Evolutionary conservation across 495 filamentous ascomycete genomes (phyloP), one percentile per base, ranked within the genome.

Genomic region (Xylaria venustula): DNA sequence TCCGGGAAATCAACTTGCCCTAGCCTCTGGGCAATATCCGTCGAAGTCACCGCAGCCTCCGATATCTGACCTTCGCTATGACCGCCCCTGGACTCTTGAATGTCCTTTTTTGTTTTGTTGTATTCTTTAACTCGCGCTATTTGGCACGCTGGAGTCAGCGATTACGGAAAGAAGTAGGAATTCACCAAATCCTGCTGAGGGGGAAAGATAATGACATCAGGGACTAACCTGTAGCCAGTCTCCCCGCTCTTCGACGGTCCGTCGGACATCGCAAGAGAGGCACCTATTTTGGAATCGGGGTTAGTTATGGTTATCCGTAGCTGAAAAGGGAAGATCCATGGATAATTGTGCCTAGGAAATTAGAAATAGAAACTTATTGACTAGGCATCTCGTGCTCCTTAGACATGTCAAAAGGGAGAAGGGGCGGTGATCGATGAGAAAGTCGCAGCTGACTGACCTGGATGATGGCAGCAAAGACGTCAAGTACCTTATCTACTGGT

Each of bases 201-300:
- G n/a, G n/a, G n/a, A n/a, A n/a, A n/a, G n/a, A n/a, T n/a, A n/a
- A n/a, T n/a, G n/a, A n/a, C n/a, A n/a, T n/a, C n/a, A n/a, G n/a
- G n/a, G n/a, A n/a, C n/a, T n/a, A n/a, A n/a, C n/a, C n/a, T 9
- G 67, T 69, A 17, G 66, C 71, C 26, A 73, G 61, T 19, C 50
- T 71, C 7, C 71, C 71, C 36, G 64, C 26, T 64, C 71, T 62
- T 40, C 78, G 72, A 50, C 75, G 70, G 48, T 80, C 79, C 7
- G 72, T 72, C 11, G 75, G 71, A 60, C 70, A 74, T 14, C 79
- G 74, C 9, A 82, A 69, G 45, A 80, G 66, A 20, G 79, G 78
- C 7, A 77, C 30, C 30, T 34, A 11, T 34, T 5, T 5, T 34
- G 5, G 30, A 34, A 34, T 5, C 11, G 30, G 30, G 11, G 30